Percentiles rank a stretch among this genome's conserved stretches.
Evolutionary conservation across 1,284 basidiomycete species (phyloP).

Genomic region (Ceratobasidium sp.): DNA sequence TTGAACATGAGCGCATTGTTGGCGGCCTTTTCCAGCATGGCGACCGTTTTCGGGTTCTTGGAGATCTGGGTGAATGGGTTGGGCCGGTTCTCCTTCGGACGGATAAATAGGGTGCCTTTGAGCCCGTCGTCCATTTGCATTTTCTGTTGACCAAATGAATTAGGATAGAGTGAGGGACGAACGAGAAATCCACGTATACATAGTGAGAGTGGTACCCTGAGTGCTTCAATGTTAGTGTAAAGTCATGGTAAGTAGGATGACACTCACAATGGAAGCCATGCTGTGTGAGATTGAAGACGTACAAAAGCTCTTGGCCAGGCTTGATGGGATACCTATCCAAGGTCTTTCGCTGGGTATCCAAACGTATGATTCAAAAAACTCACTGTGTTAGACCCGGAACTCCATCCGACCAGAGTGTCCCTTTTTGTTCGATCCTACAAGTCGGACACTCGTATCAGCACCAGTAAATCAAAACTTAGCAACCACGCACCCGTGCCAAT

Average conservation of each 20-base stretch:
- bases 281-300: constrained; percentile 28
- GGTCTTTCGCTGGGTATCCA: neutral
- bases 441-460: neutral
- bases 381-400: constrained; percentile 46
- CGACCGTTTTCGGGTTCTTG: neutral
- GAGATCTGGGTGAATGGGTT: constrained; percentile 42
- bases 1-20: constrained; percentile 41
- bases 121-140: constrained; percentile 37
- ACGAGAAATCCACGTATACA: neutral
- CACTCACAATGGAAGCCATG: constrained; percentile 29
- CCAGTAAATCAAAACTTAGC: too few relatives aligned
- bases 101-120: constrained; percentile 45
- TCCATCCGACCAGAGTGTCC: constrained; percentile 46
- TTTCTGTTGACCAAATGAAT: constrained; percentile 4
- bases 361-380: neutral
- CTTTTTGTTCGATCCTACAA: constrained; percentile 43
- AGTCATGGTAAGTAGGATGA: too few relatives aligned
- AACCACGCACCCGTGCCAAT: constrained; percentile 37
- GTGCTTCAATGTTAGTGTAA: neutral
- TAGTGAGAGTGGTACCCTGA: constrained; percentile 41
- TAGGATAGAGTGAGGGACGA: too few relatives aligned
- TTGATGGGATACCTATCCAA: constrained; percentile 33
- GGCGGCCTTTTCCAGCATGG: constrained; percentile 29
- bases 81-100: constrained; percentile 18
- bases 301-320: constrained; percentile 20